Percentiles rank a stretch among this genome's conserved stretches.
These are phyloP conservation scores for Ballota nigra DNA, from an alignment of 257 asterid species.

Conservation along the genomic window DNA sequence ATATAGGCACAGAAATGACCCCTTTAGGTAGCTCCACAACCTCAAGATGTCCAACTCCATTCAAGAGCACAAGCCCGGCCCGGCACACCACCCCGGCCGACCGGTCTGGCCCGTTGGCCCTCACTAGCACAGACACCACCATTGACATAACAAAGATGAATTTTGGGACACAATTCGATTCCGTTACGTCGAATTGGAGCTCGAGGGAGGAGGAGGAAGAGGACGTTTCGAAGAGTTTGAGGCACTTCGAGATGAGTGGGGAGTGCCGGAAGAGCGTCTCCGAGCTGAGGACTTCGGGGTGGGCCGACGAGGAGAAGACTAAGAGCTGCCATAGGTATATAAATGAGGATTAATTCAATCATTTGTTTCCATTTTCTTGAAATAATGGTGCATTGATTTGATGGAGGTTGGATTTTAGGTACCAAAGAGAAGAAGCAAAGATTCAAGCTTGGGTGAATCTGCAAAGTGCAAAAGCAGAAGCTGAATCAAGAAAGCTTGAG, in stretches of 20 bases:
- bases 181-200: constrained; percentile 75
- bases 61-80: constrained; percentile 71
- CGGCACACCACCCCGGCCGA: constrained; percentile 85
- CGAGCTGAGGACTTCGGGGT: constrained; percentile 49
- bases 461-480: constrained; percentile 96
- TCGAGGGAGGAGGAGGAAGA: constrained; percentile 97
- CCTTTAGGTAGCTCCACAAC: constrained; percentile 92
- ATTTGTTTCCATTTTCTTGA: background rate
- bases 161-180: constrained; percentile 50
- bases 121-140: constrained; percentile 28
- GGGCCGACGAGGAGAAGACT: constrained; percentile 86
- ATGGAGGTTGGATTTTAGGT: constrained; percentile 47
- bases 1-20: constrained; percentile 95
- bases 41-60: constrained; percentile 92
- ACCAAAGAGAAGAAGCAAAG: constrained; percentile 94
- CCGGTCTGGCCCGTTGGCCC: constrained; percentile 76
- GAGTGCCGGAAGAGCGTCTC: constrained; percentile 63
- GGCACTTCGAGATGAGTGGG: constrained; percentile 79
- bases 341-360: background rate
- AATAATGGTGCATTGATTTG: background rate
- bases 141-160: constrained; percentile 64
- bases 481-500: constrained; percentile 98
- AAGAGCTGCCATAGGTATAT: constrained; percentile 79
- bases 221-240: constrained; percentile 93
- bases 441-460: constrained; percentile 98